Conservation (phyloP, 2,329 filamentous ascomycete genomes). For the Fusarium sambucinum region DNA sequence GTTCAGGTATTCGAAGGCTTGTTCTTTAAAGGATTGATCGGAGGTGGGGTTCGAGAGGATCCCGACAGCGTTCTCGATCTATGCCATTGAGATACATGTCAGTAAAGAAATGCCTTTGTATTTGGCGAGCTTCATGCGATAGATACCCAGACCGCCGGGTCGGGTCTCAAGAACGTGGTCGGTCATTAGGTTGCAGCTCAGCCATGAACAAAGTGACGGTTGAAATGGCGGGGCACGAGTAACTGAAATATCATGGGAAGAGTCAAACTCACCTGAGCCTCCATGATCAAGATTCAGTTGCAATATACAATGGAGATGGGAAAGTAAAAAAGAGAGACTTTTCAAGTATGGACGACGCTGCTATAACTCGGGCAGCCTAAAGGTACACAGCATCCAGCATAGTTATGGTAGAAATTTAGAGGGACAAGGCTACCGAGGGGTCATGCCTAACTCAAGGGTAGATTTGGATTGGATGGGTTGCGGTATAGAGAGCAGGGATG, state of each 20-base stretch:
- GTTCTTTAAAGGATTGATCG: slow-evolving; percentile 78
- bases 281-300: slow-evolving; percentile 55
- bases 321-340: slow-evolving; percentile 2
- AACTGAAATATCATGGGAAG: slow-evolving; percentile 43
- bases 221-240: slow-evolving; percentile 49
- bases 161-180: slow-evolving; percentile 26
- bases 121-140: slow-evolving; percentile 24
- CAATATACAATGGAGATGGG: slow-evolving; percentile 8
- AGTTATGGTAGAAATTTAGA: slow-evolving; percentile 49
- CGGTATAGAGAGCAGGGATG: slow-evolving; percentile 25
- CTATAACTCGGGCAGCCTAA: slow-evolving; percentile 60
- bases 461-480: slow-evolving; percentile 34
- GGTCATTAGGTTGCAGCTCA: slow-evolving; percentile 41
- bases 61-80: slow-evolving; percentile 96
- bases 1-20: slow-evolving; percentile 84
- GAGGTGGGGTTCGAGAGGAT: slow-evolving; percentile 89
- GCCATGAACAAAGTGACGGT: slow-evolving; percentile 37
- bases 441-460: slow-evolving; percentile 52
- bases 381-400: slow-evolving; percentile 58
- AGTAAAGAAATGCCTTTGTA: slow-evolving; percentile 16
- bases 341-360: slow-evolving; percentile 52
- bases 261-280: slow-evolving; percentile 60
- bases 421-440: slow-evolving; percentile 56
- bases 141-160: slow-evolving; percentile 21
- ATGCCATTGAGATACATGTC: slow-evolving; percentile 33